These are phyloP conservation scores for Rhododendron henanense DNA, from an alignment of 148 eudicot genomes.

Conservation along the genomic window DNA sequence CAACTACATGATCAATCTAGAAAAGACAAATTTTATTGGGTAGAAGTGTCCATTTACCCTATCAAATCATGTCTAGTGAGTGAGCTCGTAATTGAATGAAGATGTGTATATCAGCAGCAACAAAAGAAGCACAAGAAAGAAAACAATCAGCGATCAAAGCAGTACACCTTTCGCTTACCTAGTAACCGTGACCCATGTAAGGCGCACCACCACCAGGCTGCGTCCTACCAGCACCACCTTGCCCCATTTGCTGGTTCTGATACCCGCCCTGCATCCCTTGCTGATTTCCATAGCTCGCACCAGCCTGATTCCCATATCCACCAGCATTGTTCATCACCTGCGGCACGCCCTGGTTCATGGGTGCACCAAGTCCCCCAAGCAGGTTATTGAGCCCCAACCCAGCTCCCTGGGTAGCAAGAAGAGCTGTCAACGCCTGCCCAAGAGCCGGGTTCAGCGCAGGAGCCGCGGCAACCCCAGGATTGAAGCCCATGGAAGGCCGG, in stretches of 20 bases:
- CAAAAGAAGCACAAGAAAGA: not conserved
- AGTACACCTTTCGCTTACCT: constrained; percentile 34
- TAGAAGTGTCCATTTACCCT: not conserved
- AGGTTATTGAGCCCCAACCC: constrained; percentile 68
- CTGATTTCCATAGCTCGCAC: constrained; percentile 56
- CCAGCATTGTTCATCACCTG: constrained; percentile 35
- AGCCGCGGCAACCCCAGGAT: constrained; percentile 40
- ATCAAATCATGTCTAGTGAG: not conserved
- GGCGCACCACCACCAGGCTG: constrained; percentile 64
- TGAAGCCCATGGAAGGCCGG: constrained; percentile 34
- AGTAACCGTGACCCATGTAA: constrained; percentile 67
- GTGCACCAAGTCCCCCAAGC: constrained; percentile 63
- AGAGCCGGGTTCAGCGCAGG: constrained; percentile 57
- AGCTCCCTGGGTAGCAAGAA: constrained; percentile 71
- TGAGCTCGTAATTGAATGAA: not conserved
- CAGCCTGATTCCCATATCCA: constrained; percentile 48
- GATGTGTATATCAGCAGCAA: not conserved
- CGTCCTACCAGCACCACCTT: constrained; percentile 65
- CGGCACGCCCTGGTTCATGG: constrained; percentile 39
- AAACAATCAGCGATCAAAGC: not conserved
- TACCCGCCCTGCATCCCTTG: constrained; percentile 49
- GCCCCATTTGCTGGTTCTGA: constrained; percentile 66
- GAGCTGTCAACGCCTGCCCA: constrained; percentile 81
- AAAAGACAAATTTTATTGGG: not conserved
- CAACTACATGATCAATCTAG: not conserved